Conservation (phyloP, 2,329 filamentous ascomycete genomes). For the Xylariaceae sp. region DNA sequence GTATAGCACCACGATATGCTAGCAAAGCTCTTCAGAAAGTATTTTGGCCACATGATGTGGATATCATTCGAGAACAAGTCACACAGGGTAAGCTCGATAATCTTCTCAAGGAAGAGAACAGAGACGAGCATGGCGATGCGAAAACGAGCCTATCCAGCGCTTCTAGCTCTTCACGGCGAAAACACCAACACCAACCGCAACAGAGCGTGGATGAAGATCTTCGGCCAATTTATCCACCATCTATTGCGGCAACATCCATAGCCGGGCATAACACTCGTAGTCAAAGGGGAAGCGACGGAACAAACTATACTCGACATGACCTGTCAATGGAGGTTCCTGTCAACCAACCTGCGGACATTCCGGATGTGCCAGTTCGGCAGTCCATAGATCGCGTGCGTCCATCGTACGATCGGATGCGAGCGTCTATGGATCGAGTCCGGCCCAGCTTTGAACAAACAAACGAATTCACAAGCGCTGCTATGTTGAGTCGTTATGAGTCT, state of each 20-base stretch:
- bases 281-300: conserved; percentile 92
- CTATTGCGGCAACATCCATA: conserved; percentile 73
- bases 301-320: conserved; percentile 78
- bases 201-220: conserved; percentile 82
- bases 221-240: conserved; percentile 91
- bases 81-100: conserved; percentile 81
- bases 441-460: conserved; percentile 85
- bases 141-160: conserved; percentile 47
- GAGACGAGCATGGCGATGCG: conserved; percentile 44
- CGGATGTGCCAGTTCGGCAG: conserved; percentile 45
- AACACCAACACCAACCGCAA: conserved; percentile 59
- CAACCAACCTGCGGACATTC: conserved; percentile 35
- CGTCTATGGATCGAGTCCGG: conserved; percentile 82
- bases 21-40: conserved; percentile 92
- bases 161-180: conserved; percentile 54
- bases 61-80: conserved; percentile 94
- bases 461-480: conserved; percentile 90
- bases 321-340: conserved; percentile 61
- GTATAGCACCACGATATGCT: conserved; percentile 84
- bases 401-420: conserved; percentile 85
- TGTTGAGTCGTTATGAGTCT: conserved; percentile 83
- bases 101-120: conserved; percentile 51
- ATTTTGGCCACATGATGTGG: conserved; percentile 89
- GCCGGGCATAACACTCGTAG: conserved; percentile 78
- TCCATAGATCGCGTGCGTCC: conserved; percentile 75